Conservation (phyloP, 306 rosid species). For the Corylus heterophylla region DNA sequence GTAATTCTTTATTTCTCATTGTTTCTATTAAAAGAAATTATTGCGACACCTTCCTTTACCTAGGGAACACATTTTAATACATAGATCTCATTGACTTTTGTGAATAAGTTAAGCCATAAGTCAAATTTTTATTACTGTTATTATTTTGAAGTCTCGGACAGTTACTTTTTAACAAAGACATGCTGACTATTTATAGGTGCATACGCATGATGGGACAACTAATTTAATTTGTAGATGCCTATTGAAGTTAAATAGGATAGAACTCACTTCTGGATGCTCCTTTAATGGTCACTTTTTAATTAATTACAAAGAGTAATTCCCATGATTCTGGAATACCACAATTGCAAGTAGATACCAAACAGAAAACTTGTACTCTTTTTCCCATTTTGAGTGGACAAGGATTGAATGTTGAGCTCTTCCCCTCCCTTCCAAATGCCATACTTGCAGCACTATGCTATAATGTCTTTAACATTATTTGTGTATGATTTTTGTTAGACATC, state of each 20-base stretch:
- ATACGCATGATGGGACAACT: neutral
- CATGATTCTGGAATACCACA: neutral
- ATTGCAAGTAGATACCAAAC: neutral
- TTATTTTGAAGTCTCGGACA: neutral
- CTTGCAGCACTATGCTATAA: slow-evolving; percentile 1
- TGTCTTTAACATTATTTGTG: neutral
- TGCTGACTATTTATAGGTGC: neutral
- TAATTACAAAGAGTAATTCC: neutral
- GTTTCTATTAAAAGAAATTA: neutral
- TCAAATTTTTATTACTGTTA: neutral
- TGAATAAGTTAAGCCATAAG: neutral
- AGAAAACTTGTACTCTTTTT: neutral
- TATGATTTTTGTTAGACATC: neutral
- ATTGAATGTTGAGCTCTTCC: neutral
- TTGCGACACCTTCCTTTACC: neutral
- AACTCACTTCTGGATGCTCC: neutral
- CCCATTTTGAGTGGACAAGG: neutral
- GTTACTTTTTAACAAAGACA: neutral
- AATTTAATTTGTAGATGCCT: neutral
- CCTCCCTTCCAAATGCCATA: neutral
- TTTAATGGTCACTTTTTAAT: neutral
- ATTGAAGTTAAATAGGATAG: neutral
- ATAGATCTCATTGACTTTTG: neutral
- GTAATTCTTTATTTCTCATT: slow-evolving; percentile 34
- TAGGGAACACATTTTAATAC: neutral